Evolutionary conservation across 345 rosid species (phyloP), one percentile per base, ranked within the genome.

Genomic region (Abelmoschus esculentus): DNA sequence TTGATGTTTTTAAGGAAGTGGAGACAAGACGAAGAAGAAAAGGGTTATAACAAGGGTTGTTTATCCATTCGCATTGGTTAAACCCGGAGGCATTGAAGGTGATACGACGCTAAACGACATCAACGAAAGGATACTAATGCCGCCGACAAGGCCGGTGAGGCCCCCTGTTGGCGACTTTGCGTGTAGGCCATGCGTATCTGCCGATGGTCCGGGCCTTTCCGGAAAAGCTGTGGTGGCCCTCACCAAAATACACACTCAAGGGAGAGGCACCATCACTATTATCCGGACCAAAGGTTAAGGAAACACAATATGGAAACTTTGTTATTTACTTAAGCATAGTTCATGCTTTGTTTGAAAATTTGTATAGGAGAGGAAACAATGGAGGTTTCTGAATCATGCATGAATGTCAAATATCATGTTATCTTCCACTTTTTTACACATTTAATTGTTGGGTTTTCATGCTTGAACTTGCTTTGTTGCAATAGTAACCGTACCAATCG

Each of bases 181-280:
- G 1, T 90, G 93, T 52, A 78, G 91, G 74, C 89, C 97, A 19
- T 81, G 88, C 40, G 82, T 84, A 56, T 81, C 90, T 52, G 80
- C 89, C 0, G 72, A 58, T 47, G 95, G 96, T 57, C 82, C 85
- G 2, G 96, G 99, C 3, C 97, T 87, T 63, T 95, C 99, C 0
- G 99, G 99, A n/a, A 95, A 95, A 79, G 83, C 93, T 2, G 90
- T 95, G 58, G 96, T 95, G 80, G 97, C 96, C 52, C 92, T 95
- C n/a, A 95, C 99, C 8, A 87, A 83, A 81, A 87, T 95, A 72
- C 96, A 91, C 52, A 95, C 99, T 15, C 96, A 86, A 75, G 97
- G 98, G 34, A 86, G 85, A 80, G 99, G 99, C 77, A 91, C 96
- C 3, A 86, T 95, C 77, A 95, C 99, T 14, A 95, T 95, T 50